Percentiles rank a stretch among this genome's conserved stretches.
Evolutionary conservation across 257 asterid genomes (phyloP).

Genomic region (Solanum rostratum): DNA sequence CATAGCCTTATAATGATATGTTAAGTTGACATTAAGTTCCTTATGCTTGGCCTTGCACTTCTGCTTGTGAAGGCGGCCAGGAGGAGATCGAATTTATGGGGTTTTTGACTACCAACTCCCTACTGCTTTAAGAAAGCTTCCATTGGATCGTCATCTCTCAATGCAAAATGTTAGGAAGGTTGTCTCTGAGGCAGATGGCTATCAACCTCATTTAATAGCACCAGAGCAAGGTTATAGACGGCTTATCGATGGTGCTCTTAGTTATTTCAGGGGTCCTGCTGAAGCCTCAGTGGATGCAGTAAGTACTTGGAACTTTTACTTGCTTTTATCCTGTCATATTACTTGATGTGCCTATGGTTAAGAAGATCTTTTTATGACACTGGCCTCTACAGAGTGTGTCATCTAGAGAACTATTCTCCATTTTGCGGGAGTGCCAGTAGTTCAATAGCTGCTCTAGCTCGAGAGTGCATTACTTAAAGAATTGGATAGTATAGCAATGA

Average conservation of each 20-base stretch:
- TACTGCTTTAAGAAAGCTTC: conserved; percentile 29
- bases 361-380: not conserved
- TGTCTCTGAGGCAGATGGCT: conserved; percentile 39
- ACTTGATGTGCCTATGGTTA: not conserved
- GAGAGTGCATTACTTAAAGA: not conserved
- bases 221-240: conserved; percentile 41
- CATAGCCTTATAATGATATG: not conserved
- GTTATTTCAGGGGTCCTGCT: conserved; percentile 40
- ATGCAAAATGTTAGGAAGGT: conserved; percentile 29
- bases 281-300: conserved; percentile 40
- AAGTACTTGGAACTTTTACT: conserved; percentile 1
- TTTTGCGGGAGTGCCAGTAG: not conserved
- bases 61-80: conserved; percentile 20
- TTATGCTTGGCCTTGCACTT: not conserved
- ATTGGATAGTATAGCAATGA: not conserved
- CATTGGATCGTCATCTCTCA: conserved; percentile 28
- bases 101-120: conserved; percentile 41
- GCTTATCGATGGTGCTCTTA: conserved; percentile 27
- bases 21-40: not conserved
- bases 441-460: not conserved
- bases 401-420: not conserved
- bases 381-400: not conserved
- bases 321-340: not conserved
- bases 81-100: conserved; percentile 35
- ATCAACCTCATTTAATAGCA: conserved; percentile 39